These are phyloP conservation scores for Pholiota molesta DNA, from an alignment of 768 basidiomycete species.

Conservation along the genomic window DNA sequence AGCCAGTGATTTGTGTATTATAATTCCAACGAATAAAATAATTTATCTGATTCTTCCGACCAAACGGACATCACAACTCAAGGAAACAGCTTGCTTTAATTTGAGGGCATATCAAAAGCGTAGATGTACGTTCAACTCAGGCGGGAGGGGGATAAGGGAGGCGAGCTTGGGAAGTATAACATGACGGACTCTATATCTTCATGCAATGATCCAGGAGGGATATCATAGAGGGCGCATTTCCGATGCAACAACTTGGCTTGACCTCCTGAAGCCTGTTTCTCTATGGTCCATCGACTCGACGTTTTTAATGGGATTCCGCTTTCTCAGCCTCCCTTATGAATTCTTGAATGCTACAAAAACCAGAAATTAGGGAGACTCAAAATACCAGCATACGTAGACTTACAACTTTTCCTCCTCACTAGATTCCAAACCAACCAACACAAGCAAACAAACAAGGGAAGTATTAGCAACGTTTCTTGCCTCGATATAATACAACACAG, in stretches of 20 bases:
- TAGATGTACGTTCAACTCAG: neutral
- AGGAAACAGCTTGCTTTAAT: neutral
- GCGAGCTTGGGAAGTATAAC: neutral
- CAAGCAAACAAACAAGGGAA: neutral
- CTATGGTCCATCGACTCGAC: constrained; percentile 2
- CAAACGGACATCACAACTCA: neutral
- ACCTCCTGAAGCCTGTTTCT: neutral
- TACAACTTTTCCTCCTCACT: constrained; percentile 91
- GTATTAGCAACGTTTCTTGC: constrained; percentile 14
- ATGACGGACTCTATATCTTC: neutral
- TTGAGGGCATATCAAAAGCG: neutral
- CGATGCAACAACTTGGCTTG: neutral
- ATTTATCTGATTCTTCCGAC: neutral
- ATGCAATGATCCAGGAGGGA: constrained; percentile 2
- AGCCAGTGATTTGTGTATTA: neutral
- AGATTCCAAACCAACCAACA: constrained; percentile 14
- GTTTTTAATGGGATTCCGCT: constrained; percentile 39
- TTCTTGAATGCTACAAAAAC: constrained; percentile 62
- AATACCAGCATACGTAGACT: constrained; percentile 25
- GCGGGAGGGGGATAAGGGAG: neutral
- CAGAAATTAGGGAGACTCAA: constrained; percentile 3
- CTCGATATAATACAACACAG: neutral
- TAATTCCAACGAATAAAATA: neutral
- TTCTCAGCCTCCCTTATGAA: constrained; percentile 87
- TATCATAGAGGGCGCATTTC: neutral